These are phyloP conservation scores for Fusarium illudens DNA, from an alignment of 2,329 filamentous ascomycete species.

Conservation along the genomic window DNA sequence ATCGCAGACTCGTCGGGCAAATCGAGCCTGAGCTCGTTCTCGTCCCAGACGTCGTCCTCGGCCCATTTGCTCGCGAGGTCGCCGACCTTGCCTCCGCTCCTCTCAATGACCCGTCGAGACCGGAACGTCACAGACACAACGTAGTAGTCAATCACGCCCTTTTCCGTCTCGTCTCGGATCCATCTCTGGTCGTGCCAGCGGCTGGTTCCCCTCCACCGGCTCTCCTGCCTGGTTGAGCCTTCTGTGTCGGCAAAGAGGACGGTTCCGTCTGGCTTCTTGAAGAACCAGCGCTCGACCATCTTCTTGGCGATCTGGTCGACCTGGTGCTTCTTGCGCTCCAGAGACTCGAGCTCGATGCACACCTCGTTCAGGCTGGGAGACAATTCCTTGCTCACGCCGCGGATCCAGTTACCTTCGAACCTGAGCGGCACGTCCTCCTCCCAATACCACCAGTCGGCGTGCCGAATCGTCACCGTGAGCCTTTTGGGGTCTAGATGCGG, in stretches of 20 bases:
- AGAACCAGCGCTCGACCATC: slow-evolving; percentile 36
- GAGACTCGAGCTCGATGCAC: slow-evolving; percentile 57
- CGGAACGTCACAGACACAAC: slow-evolving; percentile 52
- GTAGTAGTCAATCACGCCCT: slow-evolving; percentile 54
- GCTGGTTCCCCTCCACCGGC: slow-evolving; percentile 56
- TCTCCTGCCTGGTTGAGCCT: slow-evolving; percentile 38
- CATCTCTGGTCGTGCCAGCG: slow-evolving; percentile 50
- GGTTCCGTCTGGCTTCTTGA: slow-evolving; percentile 44
- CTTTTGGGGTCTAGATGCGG: slow-evolving; percentile 45
- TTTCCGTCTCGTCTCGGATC: slow-evolving; percentile 53
- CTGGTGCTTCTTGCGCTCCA: slow-evolving; percentile 55
- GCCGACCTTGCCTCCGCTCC: slow-evolving; percentile 27
- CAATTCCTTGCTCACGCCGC: slow-evolving; percentile 32
- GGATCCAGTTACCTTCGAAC: slow-evolving; percentile 51
- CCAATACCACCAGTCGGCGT: slow-evolving; percentile 50
- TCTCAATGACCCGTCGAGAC: slow-evolving; percentile 27
- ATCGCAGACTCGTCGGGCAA: slow-evolving; percentile 5
- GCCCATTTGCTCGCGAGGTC: slow-evolving; percentile 1
- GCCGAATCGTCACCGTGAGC: slow-evolving; percentile 57
- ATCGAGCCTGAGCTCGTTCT: neutral
- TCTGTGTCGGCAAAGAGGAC: slow-evolving; percentile 44
- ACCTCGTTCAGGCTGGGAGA: slow-evolving; percentile 50
- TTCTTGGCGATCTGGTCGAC: slow-evolving; percentile 53
- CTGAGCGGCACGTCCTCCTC: slow-evolving; percentile 40
- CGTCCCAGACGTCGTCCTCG: neutral